Evolutionary conservation across 2,329 filamentous ascomycete genomes (phyloP), one percentile per base, ranked within the genome.

Genomic region (Rhynchosporium graminicola): DNA sequence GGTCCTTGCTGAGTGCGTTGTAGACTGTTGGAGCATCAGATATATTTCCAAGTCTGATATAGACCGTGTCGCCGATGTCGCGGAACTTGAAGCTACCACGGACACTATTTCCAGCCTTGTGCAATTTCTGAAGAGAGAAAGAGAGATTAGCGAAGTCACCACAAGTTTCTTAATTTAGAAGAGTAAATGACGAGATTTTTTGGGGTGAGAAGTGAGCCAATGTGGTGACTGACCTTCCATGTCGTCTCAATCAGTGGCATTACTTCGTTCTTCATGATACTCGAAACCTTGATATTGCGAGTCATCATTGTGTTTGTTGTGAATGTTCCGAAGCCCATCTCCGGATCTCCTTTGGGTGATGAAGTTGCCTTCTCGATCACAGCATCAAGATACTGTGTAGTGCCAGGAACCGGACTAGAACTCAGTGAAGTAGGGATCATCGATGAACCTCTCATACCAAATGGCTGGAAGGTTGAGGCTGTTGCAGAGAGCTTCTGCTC

Each of bases 391-490:
- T 63, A 60, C 28, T 65, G 52, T 38, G 46, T 55, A 26, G 64
- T 60, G 2, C 64, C 64, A 15, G 64, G 64, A 33, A 62, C n/a
- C 28, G 56, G 54, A 20, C 60, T n/a, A 4, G 46, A 20, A 31
- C 20, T 29, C 28, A 33, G 60, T 26, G 58, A 36, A 3, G 38
- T 20, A 8, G 60, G 38, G 28, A 20, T n/a, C 26, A 45, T 48
- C 46, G 50, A 36, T 59, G 46, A 33, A 48, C 29, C 20, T 10
- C 57, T 66, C 38, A 66, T 36, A 28, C 48, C 57, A 38, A 80
- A 75, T 5, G 87, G 87, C 15, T 80, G 83, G 68, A 90, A 90
- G 1, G 80, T 72, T 1, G 82, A 83, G 1, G 87, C 87, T 6
- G 83, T 87, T 1, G 88, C 85, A 3, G 87, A 90, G 28, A 91